Conservation (phyloP, 495 filamentous ascomycete species). For the Viridothelium virens region DNA sequence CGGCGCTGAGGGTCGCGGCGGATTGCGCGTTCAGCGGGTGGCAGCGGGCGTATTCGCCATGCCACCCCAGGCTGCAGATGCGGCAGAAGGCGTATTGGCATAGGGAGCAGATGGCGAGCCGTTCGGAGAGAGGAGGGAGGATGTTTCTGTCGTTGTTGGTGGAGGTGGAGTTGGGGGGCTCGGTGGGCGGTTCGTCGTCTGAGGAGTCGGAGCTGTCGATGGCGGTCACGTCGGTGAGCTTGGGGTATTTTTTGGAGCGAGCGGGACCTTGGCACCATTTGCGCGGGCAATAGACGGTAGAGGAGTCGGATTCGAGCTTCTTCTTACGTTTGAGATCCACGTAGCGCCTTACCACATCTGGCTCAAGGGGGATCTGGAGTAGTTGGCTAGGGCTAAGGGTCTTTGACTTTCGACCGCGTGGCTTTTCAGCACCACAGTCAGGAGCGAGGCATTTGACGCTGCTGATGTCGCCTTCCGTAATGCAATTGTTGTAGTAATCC, state of each 20-base stretch:
- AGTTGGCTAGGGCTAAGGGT: conserved; percentile 81
- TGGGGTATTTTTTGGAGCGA: conserved; percentile 68
- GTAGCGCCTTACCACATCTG: conserved; percentile 73
- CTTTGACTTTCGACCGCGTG: conserved; percentile 46
- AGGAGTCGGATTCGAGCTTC: conserved; percentile 80
- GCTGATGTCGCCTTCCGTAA: conserved; percentile 73
- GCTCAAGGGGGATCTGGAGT: conserved; percentile 69
- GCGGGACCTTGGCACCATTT: conserved; percentile 92
- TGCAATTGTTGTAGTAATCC: conserved; percentile 82
- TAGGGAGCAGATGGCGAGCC: conserved; percentile 76
- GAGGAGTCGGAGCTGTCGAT: conserved; percentile 42
- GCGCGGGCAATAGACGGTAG: conserved; percentile 88
- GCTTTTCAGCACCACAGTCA: conserved; percentile 59
- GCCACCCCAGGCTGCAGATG: conserved; percentile 70
- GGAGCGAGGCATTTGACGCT: conserved; percentile 69
- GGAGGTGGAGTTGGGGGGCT: conserved; percentile 16
- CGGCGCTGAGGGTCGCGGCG: conserved; percentile 48
- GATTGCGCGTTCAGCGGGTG: conserved; percentile 44
- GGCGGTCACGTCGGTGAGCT: conserved; percentile 49
- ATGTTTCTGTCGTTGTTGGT: conserved; percentile 29
- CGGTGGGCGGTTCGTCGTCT: conserved; percentile 37
- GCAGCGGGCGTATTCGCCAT: conserved; percentile 66
- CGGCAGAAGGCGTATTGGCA: conserved; percentile 90
- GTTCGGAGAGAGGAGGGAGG: conserved; percentile 45
- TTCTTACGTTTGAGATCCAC: conserved; percentile 84